Base-by-base conservation (phyloP, 176 grass and related monocot genomes). In the Coix lacrymajobi region DNA sequence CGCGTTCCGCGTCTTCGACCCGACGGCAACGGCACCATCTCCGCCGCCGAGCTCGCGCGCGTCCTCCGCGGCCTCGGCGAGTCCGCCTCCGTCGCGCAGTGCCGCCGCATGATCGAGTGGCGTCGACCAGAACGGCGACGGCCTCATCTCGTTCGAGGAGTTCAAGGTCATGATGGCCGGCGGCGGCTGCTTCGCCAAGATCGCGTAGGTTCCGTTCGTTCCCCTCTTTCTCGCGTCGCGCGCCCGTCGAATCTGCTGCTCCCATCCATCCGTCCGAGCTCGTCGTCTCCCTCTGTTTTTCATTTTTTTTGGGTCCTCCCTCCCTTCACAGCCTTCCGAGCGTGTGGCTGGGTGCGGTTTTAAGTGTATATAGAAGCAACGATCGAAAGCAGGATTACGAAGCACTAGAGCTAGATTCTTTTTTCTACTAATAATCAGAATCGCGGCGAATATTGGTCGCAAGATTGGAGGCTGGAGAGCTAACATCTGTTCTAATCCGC, bases 101-200 rank as follows among this genome's bases (percentile, higher is more conserved):
- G 96, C 79, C 76, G 84, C 5, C 87, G 93, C 82, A 98, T 98
- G 96, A 95, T 98, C 85, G 76, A 92, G 77, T n/a, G 91, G 96
- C 67, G 89, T 98, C 34, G 93, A 95, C 81, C 89, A 85, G 80
- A 92, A 98, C 39, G 91, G 96, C 36, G 96, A 93, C 54, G 93
- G 93, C 0, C 80, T 98, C 85, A 82, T 98, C 79, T 88, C 85
- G 1, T 98, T 95, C 79, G 96, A 98, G 73, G 96, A 98, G 80
- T 98, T 98, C 84, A 95, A 91, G 82, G 86, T 91, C 61, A 98
- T 98, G 92, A 97, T 97, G 95, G 84, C 90, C 20, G 75, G 79
- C 17, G 92, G 94, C 29, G 66, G 83, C 17, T 31, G 49, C 29
- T 75, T 91, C 40, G 80, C 76, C 54, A 83, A 85, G 39, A 83